phyloP scores from a whole-genome alignment of 176 grass and related monocot genomes.

The Rhynchospora tenuis region DNA sequence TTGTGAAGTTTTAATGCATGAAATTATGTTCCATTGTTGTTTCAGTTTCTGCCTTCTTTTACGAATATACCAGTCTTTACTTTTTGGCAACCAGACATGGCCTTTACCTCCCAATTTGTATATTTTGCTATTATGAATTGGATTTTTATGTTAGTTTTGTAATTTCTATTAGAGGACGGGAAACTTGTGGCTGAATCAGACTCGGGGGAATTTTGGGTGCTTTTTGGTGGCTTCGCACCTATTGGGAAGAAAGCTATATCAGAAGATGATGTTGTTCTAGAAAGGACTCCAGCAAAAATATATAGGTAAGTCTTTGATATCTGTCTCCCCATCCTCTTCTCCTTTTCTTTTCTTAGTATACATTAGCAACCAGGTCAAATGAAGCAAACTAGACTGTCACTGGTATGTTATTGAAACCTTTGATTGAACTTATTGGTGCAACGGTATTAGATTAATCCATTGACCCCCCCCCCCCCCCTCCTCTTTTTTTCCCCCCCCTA shows the following conservation, averaged over 20 bases:
- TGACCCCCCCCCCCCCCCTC: neutral
- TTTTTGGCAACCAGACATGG: neutral
- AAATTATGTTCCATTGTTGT: neutral
- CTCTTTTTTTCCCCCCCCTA: no score
- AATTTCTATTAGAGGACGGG: slow-evolving; percentile 65
- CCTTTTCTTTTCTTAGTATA: neutral
- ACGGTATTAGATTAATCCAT: neutral
- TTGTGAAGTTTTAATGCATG: neutral
- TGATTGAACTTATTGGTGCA: neutral
- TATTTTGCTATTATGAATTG: neutral
- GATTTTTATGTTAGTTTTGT: neutral
- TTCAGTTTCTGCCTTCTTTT: neutral
- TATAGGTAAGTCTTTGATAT: slow-evolving; percentile 48
- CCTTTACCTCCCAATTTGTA: slow-evolving; percentile 13
- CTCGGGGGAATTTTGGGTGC: slow-evolving; percentile 94
- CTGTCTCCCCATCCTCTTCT: neutral
- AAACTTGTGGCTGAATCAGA: slow-evolving; percentile 86
- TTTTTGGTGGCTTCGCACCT: slow-evolving; percentile 96
- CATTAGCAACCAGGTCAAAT: neutral
- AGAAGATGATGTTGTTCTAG: slow-evolving; percentile 72
- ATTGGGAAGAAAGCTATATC: slow-evolving; percentile 65
- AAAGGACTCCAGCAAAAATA: slow-evolving; percentile 62
- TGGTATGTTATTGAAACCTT: neutral
- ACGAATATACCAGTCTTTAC: neutral
- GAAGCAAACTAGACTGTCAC: neutral